A percentile compares a stretch with the other conserved stretches of the same genome.
Evolutionary conservation across 192 early-diverging fungal species (phyloP).

Genomic region (Entomortierella chlamydospora): DNA sequence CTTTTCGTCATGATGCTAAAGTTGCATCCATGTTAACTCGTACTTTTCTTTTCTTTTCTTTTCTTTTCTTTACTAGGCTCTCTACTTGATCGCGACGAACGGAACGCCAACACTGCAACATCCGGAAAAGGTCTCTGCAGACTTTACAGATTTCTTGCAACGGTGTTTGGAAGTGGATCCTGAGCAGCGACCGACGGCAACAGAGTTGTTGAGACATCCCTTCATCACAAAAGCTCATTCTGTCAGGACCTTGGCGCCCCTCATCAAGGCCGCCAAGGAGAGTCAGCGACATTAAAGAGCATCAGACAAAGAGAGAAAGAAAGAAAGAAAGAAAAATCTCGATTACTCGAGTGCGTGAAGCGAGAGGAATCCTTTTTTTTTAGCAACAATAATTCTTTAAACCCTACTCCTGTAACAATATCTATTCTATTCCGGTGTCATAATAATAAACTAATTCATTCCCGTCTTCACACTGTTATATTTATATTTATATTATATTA

Average conservation of each 20-base stretch:
- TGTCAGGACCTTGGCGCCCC: slow-evolving; percentile 80
- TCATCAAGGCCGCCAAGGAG: slow-evolving; percentile 81
- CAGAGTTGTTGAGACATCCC: slow-evolving; percentile 84
- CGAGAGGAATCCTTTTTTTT: no score
- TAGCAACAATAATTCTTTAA: no score
- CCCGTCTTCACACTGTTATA: no score
- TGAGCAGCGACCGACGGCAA: slow-evolving; percentile 81
- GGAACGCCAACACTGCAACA: slow-evolving; percentile 93
- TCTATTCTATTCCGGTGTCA: no score
- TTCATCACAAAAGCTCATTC: slow-evolving; percentile 89
- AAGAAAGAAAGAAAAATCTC: neutral
- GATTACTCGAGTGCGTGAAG: no score
- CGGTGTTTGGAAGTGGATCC: slow-evolving; percentile 86
- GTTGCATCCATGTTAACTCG: no score
- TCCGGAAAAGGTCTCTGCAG: slow-evolving; percentile 78
- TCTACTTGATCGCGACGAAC: slow-evolving; percentile 96
- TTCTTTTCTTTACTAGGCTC: slow-evolving; percentile 59
- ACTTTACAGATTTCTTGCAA: slow-evolving; percentile 89
- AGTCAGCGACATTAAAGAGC: slow-evolving; percentile 54
- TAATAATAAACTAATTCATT: no score
- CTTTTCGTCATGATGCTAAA: no score
- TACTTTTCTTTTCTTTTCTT: neutral
- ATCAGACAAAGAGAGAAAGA: neutral
- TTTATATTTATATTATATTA: no score
- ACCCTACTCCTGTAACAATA: no score